These are phyloP conservation scores for Boeremia lycopersici DNA, from an alignment of 2,329 filamentous ascomycete genomes.

Conservation along the genomic window DNA sequence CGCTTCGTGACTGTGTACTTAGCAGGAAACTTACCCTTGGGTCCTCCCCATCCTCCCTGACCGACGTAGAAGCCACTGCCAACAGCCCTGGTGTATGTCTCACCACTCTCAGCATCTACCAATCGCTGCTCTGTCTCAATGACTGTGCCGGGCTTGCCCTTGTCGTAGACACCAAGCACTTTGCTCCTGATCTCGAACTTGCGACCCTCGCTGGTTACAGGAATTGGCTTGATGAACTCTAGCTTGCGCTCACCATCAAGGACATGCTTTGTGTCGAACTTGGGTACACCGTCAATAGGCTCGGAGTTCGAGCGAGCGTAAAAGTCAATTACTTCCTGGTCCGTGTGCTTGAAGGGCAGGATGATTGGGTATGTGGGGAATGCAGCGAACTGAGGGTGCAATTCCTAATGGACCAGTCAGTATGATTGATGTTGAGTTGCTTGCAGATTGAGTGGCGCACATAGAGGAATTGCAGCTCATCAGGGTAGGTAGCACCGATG, in stretches of 20 bases:
- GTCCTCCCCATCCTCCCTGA: constrained; percentile 84
- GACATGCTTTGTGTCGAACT: constrained; percentile 74
- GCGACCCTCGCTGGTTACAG: constrained; percentile 70
- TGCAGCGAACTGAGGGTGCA: constrained; percentile 82
- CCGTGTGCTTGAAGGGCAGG: constrained; percentile 79
- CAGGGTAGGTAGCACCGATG: constrained; percentile 76
- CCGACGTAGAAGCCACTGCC: constrained; percentile 80
- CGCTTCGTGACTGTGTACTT: not conserved
- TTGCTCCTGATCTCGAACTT: constrained; percentile 78
- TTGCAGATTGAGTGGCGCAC: constrained; percentile 53
- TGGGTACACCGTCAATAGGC: constrained; percentile 76
- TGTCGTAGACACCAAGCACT: constrained; percentile 87
- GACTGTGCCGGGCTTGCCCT: constrained; percentile 82
- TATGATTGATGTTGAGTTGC: not conserved
- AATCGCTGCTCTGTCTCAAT: constrained; percentile 79
- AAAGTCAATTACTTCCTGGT: constrained; percentile 82
- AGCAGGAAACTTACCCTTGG: constrained; percentile 74
- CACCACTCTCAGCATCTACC: constrained; percentile 70
- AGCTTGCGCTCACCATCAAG: constrained; percentile 86
- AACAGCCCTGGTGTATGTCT: constrained; percentile 72
- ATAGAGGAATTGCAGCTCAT: constrained; percentile 92
- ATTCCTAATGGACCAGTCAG: constrained; percentile 63
- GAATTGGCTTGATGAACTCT: constrained; percentile 76
- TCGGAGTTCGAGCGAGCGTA: constrained; percentile 71
- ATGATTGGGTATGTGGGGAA: constrained; percentile 90